phyloP scores from a whole-genome alignment of 139 green algal species.

The Chlorella sp. region DNA sequence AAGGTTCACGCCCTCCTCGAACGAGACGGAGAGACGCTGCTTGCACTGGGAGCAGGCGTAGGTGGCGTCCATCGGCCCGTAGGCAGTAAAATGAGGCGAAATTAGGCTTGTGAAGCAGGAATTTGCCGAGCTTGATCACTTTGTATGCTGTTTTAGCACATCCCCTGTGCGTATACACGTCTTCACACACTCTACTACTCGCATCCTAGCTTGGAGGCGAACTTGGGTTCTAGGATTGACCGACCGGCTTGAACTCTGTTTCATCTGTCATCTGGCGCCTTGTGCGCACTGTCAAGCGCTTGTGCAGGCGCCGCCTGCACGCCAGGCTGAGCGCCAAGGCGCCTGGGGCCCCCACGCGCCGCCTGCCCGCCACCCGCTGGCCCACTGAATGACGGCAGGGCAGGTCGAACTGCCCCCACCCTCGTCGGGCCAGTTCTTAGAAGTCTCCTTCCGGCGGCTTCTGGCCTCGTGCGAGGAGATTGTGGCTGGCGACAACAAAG shows the following conservation, averaged over 20 bases:
- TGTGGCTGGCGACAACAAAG: slow-evolving; percentile 24
- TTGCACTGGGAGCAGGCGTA: slow-evolving; percentile 57
- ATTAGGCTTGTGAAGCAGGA: background rate
- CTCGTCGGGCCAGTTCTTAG: slow-evolving; percentile 32
- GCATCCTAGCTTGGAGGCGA: background rate
- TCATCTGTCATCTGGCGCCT: too few species aligned
- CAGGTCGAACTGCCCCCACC: slow-evolving; percentile 27
- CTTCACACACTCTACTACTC: too few species aligned
- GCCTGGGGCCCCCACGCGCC: too few species aligned
- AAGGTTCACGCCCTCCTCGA: slow-evolving; percentile 6
- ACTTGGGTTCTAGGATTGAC: too few species aligned
- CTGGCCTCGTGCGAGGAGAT: slow-evolving; percentile 52
- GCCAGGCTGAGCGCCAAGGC: too few species aligned
- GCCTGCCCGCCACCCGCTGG: too few species aligned
- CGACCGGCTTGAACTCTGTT: too few species aligned
- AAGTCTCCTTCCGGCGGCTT: slow-evolving; percentile 41
- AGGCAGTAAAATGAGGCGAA: background rate
- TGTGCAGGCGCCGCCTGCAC: too few species aligned
- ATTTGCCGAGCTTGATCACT: background rate
- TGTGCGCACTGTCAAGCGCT: too few species aligned
- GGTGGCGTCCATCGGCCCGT: background rate
- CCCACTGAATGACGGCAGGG: slow-evolving; percentile 1
- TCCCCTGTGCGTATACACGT: too few species aligned
- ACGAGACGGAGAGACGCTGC: slow-evolving; percentile 34
- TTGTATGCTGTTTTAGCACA: background rate